Evolutionary conservation across 805 yeast species (phyloP), one percentile per base, ranked within the genome.

Genomic region (Saturnispora serradocipensis): DNA sequence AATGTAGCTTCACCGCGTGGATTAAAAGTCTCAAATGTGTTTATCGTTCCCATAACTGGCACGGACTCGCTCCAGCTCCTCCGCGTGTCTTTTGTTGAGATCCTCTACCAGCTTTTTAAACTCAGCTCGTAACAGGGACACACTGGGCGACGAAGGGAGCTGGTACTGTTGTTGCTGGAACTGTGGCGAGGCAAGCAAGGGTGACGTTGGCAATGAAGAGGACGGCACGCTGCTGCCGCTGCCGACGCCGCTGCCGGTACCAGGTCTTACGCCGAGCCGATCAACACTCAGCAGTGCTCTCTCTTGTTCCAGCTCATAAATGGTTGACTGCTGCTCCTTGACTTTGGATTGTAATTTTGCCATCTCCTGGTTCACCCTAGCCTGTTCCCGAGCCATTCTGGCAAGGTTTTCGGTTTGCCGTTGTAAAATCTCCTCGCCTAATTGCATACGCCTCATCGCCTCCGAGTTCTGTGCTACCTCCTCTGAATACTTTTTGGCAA

Each of bases 401-500:
- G 34, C 47, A 68, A 67, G 25, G 67, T 68, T 13, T 73, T 70
- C 5, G 67, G 64, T 52, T 61, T 67, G 10, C 68, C 62, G n/a
- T 74, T 52, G 20, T 68, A 64, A 1, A 66, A 61, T 53, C 70
- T 71, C 24, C 69, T 64, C 22, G 67, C 68, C n/a, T 68, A 59
- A 2, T 80, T 59, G 53, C 79, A 76, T 51, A 75, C 78, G 59
- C 81, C 84, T 43, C 82, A 67, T 16, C 67, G 69, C 28, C 66
- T 63, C 50, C 74, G 75, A 53, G 51, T 82, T 78, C 54, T 76
- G 77, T 15, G 75, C 74, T 51, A 85, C 72, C 50, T 85, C 86
- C 54, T 80, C 78, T 56, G 82, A 86, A 59, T 76, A 85, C 58
- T 83, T 86, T 60, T 80, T 79, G 2, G 84, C 74, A 50, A 85